Evolutionary conservation across 2,329 filamentous ascomycete genomes (phyloP).

Genomic region (Mollisia scopiformis): DNA sequence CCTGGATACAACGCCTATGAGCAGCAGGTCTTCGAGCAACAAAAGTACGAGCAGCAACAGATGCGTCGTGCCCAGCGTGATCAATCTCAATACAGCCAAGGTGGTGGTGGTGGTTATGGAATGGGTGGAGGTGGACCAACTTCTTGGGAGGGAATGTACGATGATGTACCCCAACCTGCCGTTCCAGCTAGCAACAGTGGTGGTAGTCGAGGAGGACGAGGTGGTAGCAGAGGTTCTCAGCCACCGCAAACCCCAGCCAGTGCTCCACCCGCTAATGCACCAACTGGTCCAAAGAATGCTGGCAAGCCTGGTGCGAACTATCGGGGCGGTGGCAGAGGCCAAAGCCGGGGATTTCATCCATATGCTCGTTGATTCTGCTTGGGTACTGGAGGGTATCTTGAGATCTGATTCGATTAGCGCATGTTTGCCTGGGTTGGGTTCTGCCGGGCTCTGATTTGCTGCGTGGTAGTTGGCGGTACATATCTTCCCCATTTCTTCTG

Average conservation of each 20-base stretch:
- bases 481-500: neutral
- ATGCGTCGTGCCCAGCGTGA: slow-evolving; percentile 48
- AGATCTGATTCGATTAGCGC: neutral
- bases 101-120: slow-evolving; percentile 46
- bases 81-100: slow-evolving; percentile 34
- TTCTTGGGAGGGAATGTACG: slow-evolving; percentile 98
- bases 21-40: slow-evolving; percentile 75
- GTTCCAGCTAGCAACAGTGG: slow-evolving; percentile 45
- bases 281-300: slow-evolving; percentile 94
- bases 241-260: slow-evolving; percentile 44
- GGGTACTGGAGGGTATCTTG: neutral
- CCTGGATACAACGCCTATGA: slow-evolving; percentile 60
- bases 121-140: slow-evolving; percentile 68
- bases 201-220: slow-evolving; percentile 40
- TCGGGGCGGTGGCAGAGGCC: slow-evolving; percentile 81
- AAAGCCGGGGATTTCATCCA: slow-evolving; percentile 78
- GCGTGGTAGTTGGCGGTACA: neutral
- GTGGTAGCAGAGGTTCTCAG: slow-evolving; percentile 34
- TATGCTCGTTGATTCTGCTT: slow-evolving; percentile 52
- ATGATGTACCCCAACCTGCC: slow-evolving; percentile 86
- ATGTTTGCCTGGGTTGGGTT: neutral
- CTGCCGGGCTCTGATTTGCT: neutral
- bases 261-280: slow-evolving; percentile 77
- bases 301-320: slow-evolving; percentile 92
- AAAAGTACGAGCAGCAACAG: slow-evolving; percentile 74